Base-by-base conservation (phyloP, 441 rosid genomes). In the Viola pubescens region DNA sequence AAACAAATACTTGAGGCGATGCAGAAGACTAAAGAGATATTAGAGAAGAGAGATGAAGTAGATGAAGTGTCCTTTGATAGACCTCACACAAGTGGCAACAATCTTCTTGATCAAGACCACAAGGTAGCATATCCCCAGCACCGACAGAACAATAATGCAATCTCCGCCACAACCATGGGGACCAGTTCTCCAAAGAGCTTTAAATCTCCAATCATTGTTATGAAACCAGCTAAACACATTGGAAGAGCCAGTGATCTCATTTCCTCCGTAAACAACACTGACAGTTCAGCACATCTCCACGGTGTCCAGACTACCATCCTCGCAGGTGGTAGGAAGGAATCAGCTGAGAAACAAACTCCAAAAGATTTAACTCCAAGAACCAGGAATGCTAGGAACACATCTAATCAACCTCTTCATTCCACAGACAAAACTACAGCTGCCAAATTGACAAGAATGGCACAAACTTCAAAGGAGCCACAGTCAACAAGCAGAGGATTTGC, bases 1-100 rank as follows among this genome's bases (percentile, higher is more conserved):
- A 82, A 88, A 71, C 96, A 87, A 70, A 84, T 84, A 74, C 95
- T 88, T 47, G 95, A 81, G 75, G 89, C 90, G 54, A 90, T 84
- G 92, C 90, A 88, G 68, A 84, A 84, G 76, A 76, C 84, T 1
- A 78, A 81, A 59, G 78, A 79, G 52, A 58, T 69, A 39, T 47
- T 68, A 16, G 79, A 80, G 39, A 67, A 68, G 70, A 76, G 76
- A 52, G 71, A 82, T 52, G 83, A 69, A 52, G 68, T 4, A 6
- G 26, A 19, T 19, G 26, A 26, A 26, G 34, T 47, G 67, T 46
- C 71, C 49, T 70, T 59, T 45, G 62, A 69, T 56, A 66, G 38
- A 44, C 71, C 69, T 69, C 76, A 52, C 71, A 62, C 66, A 58
- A 65, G 52, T 47, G 48, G 43, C 67, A 51, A 64, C 70, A 73